These are phyloP conservation scores for Cronartium ribicola DNA, from an alignment of 1,284 basidiomycete genomes.

Conservation along the genomic window DNA sequence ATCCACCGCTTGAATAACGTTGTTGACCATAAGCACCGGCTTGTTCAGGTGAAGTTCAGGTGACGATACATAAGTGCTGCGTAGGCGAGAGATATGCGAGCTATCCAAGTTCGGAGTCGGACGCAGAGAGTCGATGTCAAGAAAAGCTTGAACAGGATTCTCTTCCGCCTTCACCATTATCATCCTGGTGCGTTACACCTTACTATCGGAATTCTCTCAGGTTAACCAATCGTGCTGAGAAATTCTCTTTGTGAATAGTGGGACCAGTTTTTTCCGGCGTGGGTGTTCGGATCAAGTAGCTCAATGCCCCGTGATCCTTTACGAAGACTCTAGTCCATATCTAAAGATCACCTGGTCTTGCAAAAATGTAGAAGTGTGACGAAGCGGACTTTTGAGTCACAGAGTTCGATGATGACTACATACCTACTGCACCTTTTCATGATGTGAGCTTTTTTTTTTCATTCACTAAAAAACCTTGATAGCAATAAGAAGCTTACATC, in stretches of 20 bases:
- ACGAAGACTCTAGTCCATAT: not conserved
- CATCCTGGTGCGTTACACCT: not conserved
- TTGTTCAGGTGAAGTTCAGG: conserved; percentile 18
- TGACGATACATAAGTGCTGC: conserved; percentile 36
- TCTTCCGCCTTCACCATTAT: not conserved
- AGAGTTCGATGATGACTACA: too few species aligned
- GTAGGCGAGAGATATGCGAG: conserved; percentile 5
- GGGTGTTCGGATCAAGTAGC: not conserved
- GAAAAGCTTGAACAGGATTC: conserved; percentile 2
- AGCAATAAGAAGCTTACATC: too few species aligned
- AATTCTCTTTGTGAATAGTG: not conserved
- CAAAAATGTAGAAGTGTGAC: not conserved
- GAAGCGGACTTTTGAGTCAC: too few species aligned
- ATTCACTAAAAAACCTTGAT: too few species aligned
- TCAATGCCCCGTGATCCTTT: not conserved
- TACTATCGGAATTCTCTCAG: not conserved
- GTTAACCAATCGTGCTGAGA: too few species aligned
- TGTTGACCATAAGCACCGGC: not conserved
- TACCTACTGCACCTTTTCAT: too few species aligned
- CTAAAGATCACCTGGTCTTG: not conserved
- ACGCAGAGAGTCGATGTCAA: not conserved
- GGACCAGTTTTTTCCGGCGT: not conserved
- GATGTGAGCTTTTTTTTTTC: too few species aligned
- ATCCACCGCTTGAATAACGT: not conserved
- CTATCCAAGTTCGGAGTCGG: not conserved